These are phyloP conservation scores for Microdochium nivale DNA, from an alignment of 2,329 filamentous ascomycete species.

Conservation along the genomic window DNA sequence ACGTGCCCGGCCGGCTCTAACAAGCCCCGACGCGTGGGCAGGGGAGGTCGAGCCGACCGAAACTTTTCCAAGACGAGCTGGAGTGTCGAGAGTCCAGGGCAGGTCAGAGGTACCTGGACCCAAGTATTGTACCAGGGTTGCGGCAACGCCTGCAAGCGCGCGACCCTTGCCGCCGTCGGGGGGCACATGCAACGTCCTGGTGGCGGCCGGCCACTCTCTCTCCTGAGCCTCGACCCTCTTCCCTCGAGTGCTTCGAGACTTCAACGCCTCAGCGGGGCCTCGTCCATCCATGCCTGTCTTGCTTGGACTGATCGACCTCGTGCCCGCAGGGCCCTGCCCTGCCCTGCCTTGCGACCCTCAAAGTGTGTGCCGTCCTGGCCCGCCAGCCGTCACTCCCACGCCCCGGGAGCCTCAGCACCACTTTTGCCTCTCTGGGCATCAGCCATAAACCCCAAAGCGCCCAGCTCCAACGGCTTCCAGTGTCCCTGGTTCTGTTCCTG, in stretches of 20 bases:
- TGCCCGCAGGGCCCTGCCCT: too few species aligned
- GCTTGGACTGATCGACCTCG: too few species aligned
- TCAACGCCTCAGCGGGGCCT: too few species aligned
- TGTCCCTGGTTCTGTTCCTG: background rate
- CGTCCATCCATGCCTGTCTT: too few species aligned
- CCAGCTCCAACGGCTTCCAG: background rate
- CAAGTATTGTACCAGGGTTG: background rate
- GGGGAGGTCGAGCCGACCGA: background rate
- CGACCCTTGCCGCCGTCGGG: background rate
- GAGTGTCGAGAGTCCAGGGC: too few species aligned
- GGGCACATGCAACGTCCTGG: too few species aligned
- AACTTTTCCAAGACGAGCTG: background rate
- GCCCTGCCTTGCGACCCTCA: too few species aligned
- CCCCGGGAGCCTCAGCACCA: background rate
- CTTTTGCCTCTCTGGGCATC: background rate
- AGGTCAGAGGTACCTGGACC: background rate
- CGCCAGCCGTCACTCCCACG: background rate
- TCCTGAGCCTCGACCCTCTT: too few species aligned
- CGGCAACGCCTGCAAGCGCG: background rate
- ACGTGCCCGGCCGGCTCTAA: too few species aligned
- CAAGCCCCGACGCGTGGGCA: background rate
- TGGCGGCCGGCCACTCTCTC: too few species aligned
- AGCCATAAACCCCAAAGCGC: background rate
- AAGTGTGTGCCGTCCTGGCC: background rate
- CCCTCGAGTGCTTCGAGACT: too few species aligned